phyloP scores from a whole-genome alignment of 345 rosid genomes.

The Arabidopsis suecica region DNA sequence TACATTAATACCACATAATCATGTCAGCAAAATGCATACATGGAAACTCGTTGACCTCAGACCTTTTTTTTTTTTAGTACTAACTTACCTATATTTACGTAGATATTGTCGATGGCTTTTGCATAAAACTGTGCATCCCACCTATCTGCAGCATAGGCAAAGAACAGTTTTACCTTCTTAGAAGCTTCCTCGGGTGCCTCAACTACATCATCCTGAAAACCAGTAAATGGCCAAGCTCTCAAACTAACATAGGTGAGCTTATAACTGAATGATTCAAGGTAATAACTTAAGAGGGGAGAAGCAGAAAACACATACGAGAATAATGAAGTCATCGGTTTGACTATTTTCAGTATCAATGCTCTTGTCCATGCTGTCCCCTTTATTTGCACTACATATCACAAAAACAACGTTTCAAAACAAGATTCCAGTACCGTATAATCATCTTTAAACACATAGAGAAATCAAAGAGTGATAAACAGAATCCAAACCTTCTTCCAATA shows the following conservation, averaged over 20 bases:
- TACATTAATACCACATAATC: background rate
- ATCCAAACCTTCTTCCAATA: slow-evolving; percentile 84
- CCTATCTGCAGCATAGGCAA: slow-evolving; percentile 65
- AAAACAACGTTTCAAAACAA: slow-evolving; percentile 14
- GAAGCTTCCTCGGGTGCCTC: slow-evolving; percentile 67
- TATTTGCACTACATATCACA: slow-evolving; percentile 60
- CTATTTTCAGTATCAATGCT: slow-evolving; percentile 67
- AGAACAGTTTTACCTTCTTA: slow-evolving; percentile 64
- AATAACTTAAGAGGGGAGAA: slow-evolving; percentile 15
- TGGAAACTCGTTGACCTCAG: slow-evolving; percentile 11
- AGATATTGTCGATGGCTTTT: slow-evolving; percentile 79
- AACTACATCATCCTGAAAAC: slow-evolving; percentile 62
- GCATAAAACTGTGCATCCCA: slow-evolving; percentile 91
- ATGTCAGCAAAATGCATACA: slow-evolving; percentile 16
- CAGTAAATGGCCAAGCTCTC: slow-evolving; percentile 12
- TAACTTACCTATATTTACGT: slow-evolving; percentile 73
- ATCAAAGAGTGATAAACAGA: slow-evolving; percentile 23
- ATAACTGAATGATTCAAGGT: background rate
- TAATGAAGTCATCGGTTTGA: slow-evolving; percentile 66
- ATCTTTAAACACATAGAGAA: background rate
- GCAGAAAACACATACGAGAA: slow-evolving; percentile 61
- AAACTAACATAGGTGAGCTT: slow-evolving; percentile 21
- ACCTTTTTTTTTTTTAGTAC: background rate
- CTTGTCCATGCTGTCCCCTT: slow-evolving; percentile 65
- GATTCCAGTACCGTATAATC: background rate